Evolutionary conservation across 176 grass and related monocot genomes (phyloP).

Genomic region (Lolium perenne): DNA sequence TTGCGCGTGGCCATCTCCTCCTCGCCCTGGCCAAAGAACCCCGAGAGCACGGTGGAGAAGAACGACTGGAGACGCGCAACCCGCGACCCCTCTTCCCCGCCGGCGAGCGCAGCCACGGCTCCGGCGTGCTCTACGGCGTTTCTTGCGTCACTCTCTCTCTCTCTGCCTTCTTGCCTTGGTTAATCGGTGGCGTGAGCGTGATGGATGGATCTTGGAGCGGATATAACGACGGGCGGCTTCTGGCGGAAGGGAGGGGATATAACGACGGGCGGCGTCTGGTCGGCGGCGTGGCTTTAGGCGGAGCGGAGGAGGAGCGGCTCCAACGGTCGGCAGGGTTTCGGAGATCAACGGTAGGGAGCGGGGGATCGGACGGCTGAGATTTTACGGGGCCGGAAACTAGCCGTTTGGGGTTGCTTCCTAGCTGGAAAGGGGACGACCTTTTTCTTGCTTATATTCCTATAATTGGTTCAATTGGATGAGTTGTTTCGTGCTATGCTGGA

Average conservation of each 20-base stretch:
- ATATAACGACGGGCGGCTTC: not conserved
- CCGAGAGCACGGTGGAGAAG: constrained; percentile 64
- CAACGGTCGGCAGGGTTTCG: constrained; percentile 70
- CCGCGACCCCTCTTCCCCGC: constrained; percentile 63
- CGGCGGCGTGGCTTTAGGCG: constrained; percentile 28
- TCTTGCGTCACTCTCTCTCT: not conserved
- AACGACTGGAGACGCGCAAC: constrained; percentile 62
- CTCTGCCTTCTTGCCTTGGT: not conserved
- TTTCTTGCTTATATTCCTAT: not conserved
- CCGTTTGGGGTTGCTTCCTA: constrained; percentile 49
- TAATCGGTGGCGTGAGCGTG: constrained; percentile 4
- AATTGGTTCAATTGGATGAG: not conserved
- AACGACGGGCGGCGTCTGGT: constrained; percentile 2
- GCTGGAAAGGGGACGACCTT: not conserved
- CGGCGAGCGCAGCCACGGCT: constrained; percentile 63
- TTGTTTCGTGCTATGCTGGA: not conserved
- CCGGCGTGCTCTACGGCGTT: constrained; percentile 28
- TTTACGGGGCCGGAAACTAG: constrained; percentile 40
- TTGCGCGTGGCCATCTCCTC: constrained; percentile 69
- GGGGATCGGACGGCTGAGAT: constrained; percentile 63
- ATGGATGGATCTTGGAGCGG: constrained; percentile 18
- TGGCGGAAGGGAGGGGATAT: constrained; percentile 35
- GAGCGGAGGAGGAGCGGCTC: constrained; percentile 36
- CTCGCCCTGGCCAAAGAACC: constrained; percentile 49
- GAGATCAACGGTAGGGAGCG: constrained; percentile 66